These are phyloP conservation scores for Aspergillus diversus DNA, from an alignment of 495 filamentous ascomycete species.

Conservation along the genomic window DNA sequence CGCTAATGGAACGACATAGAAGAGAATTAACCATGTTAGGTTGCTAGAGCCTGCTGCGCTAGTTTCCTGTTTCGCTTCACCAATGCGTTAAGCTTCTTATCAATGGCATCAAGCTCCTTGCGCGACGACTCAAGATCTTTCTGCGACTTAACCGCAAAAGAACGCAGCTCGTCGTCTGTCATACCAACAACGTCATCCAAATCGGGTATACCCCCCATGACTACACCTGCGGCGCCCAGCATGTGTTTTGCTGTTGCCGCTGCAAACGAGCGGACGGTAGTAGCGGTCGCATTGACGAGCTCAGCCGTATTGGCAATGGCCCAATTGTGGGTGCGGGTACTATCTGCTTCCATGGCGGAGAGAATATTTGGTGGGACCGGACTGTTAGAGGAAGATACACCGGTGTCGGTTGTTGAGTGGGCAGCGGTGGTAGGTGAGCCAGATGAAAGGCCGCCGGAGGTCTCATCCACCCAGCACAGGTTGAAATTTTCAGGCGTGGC, in stretches of 20 bases:
- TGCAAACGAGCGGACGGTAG: conserved; percentile 47
- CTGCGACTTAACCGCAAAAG: conserved; percentile 41
- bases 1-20: too few species aligned
- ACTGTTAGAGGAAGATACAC: conserved; percentile 5
- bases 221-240: conserved; percentile 40
- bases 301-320: conserved; percentile 49
- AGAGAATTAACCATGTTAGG: conserved; percentile 1
- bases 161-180: conserved; percentile 46
- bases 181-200: conserved; percentile 48
- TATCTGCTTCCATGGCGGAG: conserved; percentile 51
- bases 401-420: conserved; percentile 23
- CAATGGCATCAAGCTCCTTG: conserved; percentile 48
- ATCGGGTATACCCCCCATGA: conserved; percentile 36
- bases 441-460: conserved; percentile 26
- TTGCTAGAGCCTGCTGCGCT: conserved; percentile 44
- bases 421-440: conserved; percentile 32
- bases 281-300: conserved; percentile 45
- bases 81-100: conserved; percentile 50
- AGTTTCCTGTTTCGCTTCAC: conserved; percentile 56
- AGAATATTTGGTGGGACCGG: conserved; percentile 43
- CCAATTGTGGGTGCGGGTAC: conserved; percentile 48
- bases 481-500: conserved; percentile 48
- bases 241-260: conserved; percentile 48
- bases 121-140: conserved; percentile 47
- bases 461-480: conserved; percentile 47